Percentiles rank a stretch among this genome's conserved stretches.
These are phyloP conservation scores for Crithidia expoeki DNA, from an alignment of 208 protist species.

Conservation along the genomic window DNA sequence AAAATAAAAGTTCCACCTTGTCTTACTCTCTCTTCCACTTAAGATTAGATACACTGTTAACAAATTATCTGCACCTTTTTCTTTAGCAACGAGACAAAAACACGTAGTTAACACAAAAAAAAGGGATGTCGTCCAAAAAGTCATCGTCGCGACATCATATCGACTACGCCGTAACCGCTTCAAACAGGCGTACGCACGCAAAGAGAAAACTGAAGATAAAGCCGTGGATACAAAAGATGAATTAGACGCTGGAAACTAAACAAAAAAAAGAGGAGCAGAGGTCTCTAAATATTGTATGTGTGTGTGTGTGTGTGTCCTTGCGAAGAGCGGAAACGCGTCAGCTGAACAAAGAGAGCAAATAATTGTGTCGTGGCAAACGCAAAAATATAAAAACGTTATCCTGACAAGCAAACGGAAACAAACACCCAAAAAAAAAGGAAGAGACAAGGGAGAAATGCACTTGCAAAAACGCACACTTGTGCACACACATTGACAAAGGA, in stretches of 20 bases:
- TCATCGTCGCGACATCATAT: background rate
- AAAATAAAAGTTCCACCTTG: background rate
- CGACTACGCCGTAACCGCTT: slow-evolving; percentile 11
- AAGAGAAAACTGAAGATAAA: slow-evolving; percentile 20
- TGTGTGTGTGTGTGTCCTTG: background rate
- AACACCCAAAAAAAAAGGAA: background rate
- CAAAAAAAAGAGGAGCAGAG: slow-evolving; percentile 26
- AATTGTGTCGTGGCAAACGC: background rate
- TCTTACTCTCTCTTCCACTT: slow-evolving; percentile 1
- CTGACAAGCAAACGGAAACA: background rate
- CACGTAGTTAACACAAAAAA: background rate
- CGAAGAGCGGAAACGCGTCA: background rate
- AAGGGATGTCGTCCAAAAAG: background rate
- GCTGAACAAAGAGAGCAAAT: background rate
- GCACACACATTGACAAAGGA: no score
- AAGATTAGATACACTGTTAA: slow-evolving; percentile 7
- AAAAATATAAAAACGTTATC: background rate
- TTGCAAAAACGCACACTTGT: no score
- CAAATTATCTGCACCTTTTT: background rate
- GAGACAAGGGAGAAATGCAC: background rate
- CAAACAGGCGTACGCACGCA: slow-evolving; percentile 12
- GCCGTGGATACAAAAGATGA: background rate
- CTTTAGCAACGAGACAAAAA: background rate
- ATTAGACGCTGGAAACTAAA: slow-evolving; percentile 2
- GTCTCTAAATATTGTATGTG: background rate